Base-by-base conservation (phyloP, 2,329 filamentous ascomycete genomes). In the Byssothecium circinans region DNA sequence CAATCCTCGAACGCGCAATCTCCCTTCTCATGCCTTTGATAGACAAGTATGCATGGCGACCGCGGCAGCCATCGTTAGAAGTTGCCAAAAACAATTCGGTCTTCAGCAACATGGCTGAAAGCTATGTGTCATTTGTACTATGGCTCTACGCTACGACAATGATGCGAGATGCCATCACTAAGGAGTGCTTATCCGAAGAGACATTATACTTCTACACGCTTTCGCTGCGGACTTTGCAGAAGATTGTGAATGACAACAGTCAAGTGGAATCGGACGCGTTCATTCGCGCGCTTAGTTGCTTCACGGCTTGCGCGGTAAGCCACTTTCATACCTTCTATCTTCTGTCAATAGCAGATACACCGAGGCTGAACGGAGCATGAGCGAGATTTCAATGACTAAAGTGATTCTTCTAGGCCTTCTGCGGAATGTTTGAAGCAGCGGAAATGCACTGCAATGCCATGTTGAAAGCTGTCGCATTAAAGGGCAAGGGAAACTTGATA, bases 221-320 rank as follows among this genome's bases (percentile, higher is more conserved):
- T 14, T 49, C 55, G 5, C 38, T 63, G 15, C 41, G 43, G n/a
- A 45, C 22, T 2, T 45, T 63, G 34, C 54, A 56, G 36, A 47
- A 54, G 29, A 47, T 38, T 7, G n/a, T 58, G 12, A 47, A 54
- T 10, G 45, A 40, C 2, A 41, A 22, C 4, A 36, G 40, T n/a
- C 10, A 19, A n/a, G 17, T 48, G 4, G 59, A 45, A 33, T 50
- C 53, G 0, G 57, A 60, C 15, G 15, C 47, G 12, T 43, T 63
- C 12, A 37, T 63, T 18, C 50, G 47, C 14, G 47, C 52, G 5
- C 40, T 62, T 14, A 37, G 46, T 8, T 57, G 54, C 38, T 58
- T 63, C 19, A 53, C 58, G 20, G 58, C 57, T 33, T 48, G 50
- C 37, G 53, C 60, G 33, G 58, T 61, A 53, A 47, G 58, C 51